Evolutionary conservation across 2,329 filamentous ascomycete genomes (phyloP).

Genomic region (Massarina eburnea): DNA sequence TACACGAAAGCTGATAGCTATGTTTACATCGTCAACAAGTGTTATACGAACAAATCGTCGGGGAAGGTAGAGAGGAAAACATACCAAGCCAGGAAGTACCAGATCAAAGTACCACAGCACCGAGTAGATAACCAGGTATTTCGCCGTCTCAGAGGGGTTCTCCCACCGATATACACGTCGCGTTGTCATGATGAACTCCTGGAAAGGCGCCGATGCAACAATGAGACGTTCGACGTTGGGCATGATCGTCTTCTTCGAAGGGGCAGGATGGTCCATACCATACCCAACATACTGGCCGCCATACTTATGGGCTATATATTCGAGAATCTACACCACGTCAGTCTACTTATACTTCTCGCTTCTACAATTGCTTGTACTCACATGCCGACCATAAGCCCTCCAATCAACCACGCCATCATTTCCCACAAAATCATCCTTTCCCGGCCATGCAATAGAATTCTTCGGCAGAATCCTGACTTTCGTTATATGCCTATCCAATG

Average conservation of each 20-base stretch:
- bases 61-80: too few relatives aligned
- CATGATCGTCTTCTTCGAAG: slow-evolving; percentile 36
- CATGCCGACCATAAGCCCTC: slow-evolving; percentile 29
- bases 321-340: slow-evolving; percentile 26
- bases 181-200: slow-evolving; percentile 38
- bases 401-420: slow-evolving; percentile 31
- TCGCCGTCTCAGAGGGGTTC: slow-evolving; percentile 28
- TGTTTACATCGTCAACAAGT: too few relatives aligned
- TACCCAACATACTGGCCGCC: slow-evolving; percentile 43
- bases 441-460: slow-evolving; percentile 18
- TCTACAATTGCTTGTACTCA: slow-evolving; percentile 16
- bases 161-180: slow-evolving; percentile 44
- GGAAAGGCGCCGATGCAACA: slow-evolving; percentile 40
- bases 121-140: slow-evolving; percentile 30
- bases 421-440: slow-evolving; percentile 24
- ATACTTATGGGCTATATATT: slow-evolving; percentile 34
- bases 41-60: not conserved
- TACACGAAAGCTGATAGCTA: slow-evolving; percentile 27
- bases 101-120: slow-evolving; percentile 29
- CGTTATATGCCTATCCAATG: slow-evolving; percentile 40
- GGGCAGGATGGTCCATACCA: slow-evolving; percentile 27
- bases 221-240: slow-evolving; percentile 42
- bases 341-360: not conserved
- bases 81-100: slow-evolving; percentile 28
- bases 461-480: slow-evolving; percentile 33